phyloP scores from a whole-genome alignment of 345 rosid genomes.

The Syzygium oleosum region DNA sequence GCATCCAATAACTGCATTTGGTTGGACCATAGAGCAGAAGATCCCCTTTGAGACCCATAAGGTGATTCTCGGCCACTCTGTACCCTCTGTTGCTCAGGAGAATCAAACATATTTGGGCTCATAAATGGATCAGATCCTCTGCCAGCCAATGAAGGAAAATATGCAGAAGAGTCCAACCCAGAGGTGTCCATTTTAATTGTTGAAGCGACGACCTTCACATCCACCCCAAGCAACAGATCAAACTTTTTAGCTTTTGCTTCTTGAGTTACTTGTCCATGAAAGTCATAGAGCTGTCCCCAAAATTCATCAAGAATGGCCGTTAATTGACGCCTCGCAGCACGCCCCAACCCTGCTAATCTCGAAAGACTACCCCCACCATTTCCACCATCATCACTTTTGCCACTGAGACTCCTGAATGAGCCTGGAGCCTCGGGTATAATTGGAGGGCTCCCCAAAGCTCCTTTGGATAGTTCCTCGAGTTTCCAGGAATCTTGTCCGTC shows the following conservation, averaged over 20 bases:
- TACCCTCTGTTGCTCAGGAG: slow-evolving; percentile 48
- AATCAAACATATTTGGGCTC: slow-evolving; percentile 40
- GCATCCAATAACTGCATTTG: slow-evolving; percentile 45
- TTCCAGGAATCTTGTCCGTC: slow-evolving; percentile 65
- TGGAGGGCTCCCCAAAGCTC: slow-evolving; percentile 35
- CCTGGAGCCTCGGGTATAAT: slow-evolving; percentile 62
- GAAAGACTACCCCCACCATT: slow-evolving; percentile 88
- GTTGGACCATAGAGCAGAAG: slow-evolving; percentile 50
- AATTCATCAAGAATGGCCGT: slow-evolving; percentile 73
- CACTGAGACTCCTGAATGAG: slow-evolving; percentile 75
- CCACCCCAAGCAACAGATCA: slow-evolving; percentile 45
- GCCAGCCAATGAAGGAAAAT: slow-evolving; percentile 34
- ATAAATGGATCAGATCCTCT: slow-evolving; percentile 49
- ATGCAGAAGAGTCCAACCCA: slow-evolving; percentile 28
- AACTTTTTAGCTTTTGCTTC: slow-evolving; percentile 62
- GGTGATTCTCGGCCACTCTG: slow-evolving; percentile 46
- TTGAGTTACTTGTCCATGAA: slow-evolving; percentile 57
- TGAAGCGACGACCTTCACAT: slow-evolving; percentile 31
- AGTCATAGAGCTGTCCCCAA: slow-evolving; percentile 90
- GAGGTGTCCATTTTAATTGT: slow-evolving; percentile 36
- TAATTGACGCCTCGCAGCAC: slow-evolving; percentile 87
- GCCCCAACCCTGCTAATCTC: slow-evolving; percentile 89
- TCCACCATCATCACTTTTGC: slow-evolving; percentile 78
- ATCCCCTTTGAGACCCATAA: slow-evolving; percentile 48
- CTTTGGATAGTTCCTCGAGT: slow-evolving; percentile 51